phyloP scores from a whole-genome alignment of 257 asterid genomes.

The Marsdenia floribunda region DNA sequence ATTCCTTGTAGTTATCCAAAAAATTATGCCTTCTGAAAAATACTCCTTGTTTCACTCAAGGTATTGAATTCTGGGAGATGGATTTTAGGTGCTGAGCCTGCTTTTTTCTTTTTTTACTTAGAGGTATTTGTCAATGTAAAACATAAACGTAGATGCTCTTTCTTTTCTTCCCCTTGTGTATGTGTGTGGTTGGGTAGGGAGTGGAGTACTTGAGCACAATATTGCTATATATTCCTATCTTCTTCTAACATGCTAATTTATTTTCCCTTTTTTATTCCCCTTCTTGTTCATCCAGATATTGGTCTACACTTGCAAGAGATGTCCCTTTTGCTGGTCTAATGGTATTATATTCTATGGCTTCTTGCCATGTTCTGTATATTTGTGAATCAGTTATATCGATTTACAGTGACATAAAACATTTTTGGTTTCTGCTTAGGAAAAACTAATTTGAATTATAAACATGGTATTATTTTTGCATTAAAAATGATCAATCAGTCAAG shows the following conservation, averaged over 20 bases:
- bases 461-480: not conserved
- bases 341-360: constrained; percentile 39
- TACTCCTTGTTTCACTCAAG: not conserved
- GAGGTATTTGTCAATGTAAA: not conserved
- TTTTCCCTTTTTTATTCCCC: constrained; percentile 11
- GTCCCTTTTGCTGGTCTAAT: constrained; percentile 87
- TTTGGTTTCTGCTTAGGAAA: not conserved
- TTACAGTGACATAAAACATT: not conserved
- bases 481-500: not conserved
- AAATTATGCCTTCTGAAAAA: not conserved
- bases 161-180: not conserved
- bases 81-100: too few species aligned
- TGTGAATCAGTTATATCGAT: not conserved
- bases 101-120: not conserved
- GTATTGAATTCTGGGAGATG: not conserved
- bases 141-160: not conserved
- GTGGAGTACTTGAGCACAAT: not conserved
- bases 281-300: constrained; percentile 45
- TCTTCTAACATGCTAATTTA: constrained; percentile 6
- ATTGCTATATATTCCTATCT: not conserved
- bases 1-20: not conserved
- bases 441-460: not conserved
- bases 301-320: constrained; percentile 83
- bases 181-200: too few species aligned
- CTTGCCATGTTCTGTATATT: not conserved